Conservation (phyloP, 176 grass and related monocot species). For the Guadua angustifolia region DNA sequence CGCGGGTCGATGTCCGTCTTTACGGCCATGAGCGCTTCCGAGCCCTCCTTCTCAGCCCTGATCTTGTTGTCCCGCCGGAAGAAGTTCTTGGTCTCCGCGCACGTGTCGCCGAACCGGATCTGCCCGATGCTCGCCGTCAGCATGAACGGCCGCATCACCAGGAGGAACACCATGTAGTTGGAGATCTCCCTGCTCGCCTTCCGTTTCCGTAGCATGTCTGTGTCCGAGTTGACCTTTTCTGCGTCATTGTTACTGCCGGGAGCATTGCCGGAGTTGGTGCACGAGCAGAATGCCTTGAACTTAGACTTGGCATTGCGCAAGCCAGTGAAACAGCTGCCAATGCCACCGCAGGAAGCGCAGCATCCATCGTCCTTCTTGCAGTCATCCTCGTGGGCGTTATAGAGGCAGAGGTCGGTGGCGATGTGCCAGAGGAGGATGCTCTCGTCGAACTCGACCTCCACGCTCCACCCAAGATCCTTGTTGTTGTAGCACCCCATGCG, state of each 20-base stretch:
- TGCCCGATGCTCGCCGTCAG: constrained; percentile 57
- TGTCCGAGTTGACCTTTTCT: too few relatives aligned
- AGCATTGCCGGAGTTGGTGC: too few relatives aligned
- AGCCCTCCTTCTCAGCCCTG: background rate
- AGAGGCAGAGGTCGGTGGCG: background rate
- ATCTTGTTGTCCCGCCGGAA: constrained; percentile 5
- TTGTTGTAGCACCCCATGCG: too few relatives aligned
- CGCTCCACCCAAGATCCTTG: too few relatives aligned
- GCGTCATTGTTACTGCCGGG: too few relatives aligned
- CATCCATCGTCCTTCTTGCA: too few relatives aligned
- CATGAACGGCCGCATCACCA: constrained; percentile 51
- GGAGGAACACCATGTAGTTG: constrained; percentile 60
- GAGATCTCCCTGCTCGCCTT: constrained; percentile 31
- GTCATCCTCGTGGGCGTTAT: background rate
- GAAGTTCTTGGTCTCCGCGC: constrained; percentile 54
- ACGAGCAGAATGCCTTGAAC: too few relatives aligned
- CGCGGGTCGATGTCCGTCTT: background rate
- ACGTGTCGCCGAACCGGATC: constrained; percentile 61
- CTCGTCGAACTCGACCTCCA: background rate
- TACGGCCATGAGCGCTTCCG: background rate
- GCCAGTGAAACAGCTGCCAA: too few relatives aligned
- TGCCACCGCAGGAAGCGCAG: too few relatives aligned
- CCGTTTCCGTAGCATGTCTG: too few relatives aligned
- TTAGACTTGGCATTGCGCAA: too few relatives aligned
- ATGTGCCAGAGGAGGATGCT: background rate